Base-by-base conservation (phyloP, 345 rosid species). In the Ceriops tagal region DNA sequence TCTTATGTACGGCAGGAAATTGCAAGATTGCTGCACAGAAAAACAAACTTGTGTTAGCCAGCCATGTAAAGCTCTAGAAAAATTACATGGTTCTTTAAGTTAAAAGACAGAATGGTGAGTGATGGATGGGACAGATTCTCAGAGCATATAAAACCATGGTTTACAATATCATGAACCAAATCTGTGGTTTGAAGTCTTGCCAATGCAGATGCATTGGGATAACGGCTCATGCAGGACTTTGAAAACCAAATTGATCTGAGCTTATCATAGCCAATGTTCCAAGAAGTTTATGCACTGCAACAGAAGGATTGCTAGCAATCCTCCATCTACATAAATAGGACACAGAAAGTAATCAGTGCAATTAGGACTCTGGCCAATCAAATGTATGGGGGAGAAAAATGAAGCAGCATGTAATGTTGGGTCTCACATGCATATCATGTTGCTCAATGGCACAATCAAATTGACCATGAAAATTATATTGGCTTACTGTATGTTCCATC, bases 401-500 rank as follows among this genome's bases (percentile, higher is more conserved):
- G 58, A 30, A 63, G 49, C 21, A 43, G 39, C 62, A 37, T 62
- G 39, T 37, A n/a, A 27, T 61, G 51, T 24, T 15, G 2, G 24
- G 22, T 8, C 22, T 27, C 35, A 21, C 5, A 49, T 0, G 26
- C 19, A 64, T 26, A 58, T 20, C 62, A 35, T 37, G 19, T 37
- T 31, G 68, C 59, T 34, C 19, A 27, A 75, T 67, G 61, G 11
- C 16, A 61, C 46, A 24, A 51, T 65, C 39, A 37, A 64, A 66
- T 52, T 58, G 64, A 60, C 57, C 26, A 61, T 30, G 57, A 52
- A 34, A 69, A 30, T 58, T 21, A 22, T 62, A 64, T 66, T 71
- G 27, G 66, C 99, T 88, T 84, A 95, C 99, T 89, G 59, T 95
- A 95, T 79, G 93, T 86, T 67, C 99, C 99, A 82, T 95, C 99